Base-by-base conservation (phyloP, 495 filamentous ascomycete species). In the Tuber borchii region DNA sequence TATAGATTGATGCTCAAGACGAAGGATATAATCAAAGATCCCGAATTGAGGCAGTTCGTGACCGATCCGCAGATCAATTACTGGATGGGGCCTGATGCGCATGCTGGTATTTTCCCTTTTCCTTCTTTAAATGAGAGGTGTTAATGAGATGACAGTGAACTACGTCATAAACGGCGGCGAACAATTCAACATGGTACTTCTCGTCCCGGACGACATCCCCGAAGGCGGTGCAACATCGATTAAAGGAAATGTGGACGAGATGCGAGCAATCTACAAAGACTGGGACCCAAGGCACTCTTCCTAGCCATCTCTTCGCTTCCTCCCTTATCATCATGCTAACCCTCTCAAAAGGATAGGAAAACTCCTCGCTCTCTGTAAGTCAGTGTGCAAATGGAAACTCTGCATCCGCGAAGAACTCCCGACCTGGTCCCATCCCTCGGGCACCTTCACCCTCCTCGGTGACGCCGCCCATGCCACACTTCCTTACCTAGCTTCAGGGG, bases 381-480 rank as follows among this genome's bases (percentile, higher is more conserved):
- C 85, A 0, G 89, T 91, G 2, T 87, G 89, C 76, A 92, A 92
- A 82, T 92, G 90, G 90, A 87, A 88, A 72, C 84, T 92, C 19
- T 90, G 89, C 85, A 90, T 91, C 74, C 85, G 88, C 78, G 83
- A 84, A 70, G 84, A 86, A 1, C 81, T 91, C 10, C 84, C 87
- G 26, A 83, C 83, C 51, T 91, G 90, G 90, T 84, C 86, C 9
- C 88, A 89, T 74, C 83, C 87, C 1, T 85, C 80, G 73, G 87
- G 77, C 39, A 87, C 81, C 81, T 89, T 92, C 71, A 90, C 88
- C 12, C 81, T 93, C 65, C 86, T 92, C 31, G 91, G 91, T 37
- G 91, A 92, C 80, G 88, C 91, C 7, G 90, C 89, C 71, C 91
- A 93, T 77, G 90, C 91, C 6, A 91, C 90, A 80, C 86, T 92